phyloP scores from a whole-genome alignment of 1,284 basidiomycete species.

The Puccinia novopanici region DNA sequence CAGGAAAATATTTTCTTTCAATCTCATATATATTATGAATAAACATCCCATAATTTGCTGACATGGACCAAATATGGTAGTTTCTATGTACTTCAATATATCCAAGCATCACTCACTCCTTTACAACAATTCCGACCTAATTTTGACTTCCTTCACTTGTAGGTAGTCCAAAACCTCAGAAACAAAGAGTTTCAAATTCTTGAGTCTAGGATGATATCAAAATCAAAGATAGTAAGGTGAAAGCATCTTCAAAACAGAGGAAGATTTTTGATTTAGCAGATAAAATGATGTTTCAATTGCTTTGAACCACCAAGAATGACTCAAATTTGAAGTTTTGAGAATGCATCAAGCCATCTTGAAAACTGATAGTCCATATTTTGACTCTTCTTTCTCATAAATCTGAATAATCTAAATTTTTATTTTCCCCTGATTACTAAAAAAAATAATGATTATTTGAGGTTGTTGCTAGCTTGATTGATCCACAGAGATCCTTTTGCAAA shows the following conservation, averaged over 20 bases:
- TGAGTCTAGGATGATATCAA: too few species aligned
- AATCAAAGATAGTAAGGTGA: too few species aligned
- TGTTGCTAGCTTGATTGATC: not conserved
- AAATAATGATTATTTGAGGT: not conserved
- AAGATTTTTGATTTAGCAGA: too few species aligned
- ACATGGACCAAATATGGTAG: constrained; percentile 1
- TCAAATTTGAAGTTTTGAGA: not conserved
- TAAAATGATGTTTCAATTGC: not conserved
- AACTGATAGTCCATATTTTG: not conserved
- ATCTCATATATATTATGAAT: constrained; percentile 6
- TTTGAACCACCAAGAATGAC: not conserved
- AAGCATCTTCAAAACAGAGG: too few species aligned
- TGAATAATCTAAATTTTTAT: not conserved
- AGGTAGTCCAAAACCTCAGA: not conserved
- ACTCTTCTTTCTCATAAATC: too few species aligned
- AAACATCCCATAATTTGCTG: not conserved
- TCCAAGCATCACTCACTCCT: not conserved
- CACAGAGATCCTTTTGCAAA: constrained; percentile 6
- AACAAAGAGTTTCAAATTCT: too few species aligned
- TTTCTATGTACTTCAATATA: constrained; percentile 22
- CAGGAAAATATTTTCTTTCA: not conserved
- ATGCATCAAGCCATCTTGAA: too few species aligned
- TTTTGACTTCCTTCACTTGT: not conserved
- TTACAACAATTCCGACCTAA: not conserved
- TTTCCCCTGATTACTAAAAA: not conserved